Evolutionary conservation across 2,329 filamentous ascomycete genomes (phyloP).

Genomic region (Fusarium albosuccineum): DNA sequence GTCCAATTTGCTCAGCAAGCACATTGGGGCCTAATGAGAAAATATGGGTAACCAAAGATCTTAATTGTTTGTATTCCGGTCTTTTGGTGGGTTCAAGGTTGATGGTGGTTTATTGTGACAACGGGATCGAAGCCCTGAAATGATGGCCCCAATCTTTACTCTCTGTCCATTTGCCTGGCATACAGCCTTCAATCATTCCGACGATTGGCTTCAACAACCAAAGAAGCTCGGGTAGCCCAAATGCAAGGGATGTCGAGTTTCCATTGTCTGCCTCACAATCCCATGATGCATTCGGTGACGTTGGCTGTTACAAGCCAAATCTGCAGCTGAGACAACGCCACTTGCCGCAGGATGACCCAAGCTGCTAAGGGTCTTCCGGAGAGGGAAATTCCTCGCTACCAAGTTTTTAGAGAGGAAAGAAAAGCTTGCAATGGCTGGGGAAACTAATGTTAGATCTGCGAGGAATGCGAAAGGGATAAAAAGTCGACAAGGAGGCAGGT

Average conservation of each 20-base stretch:
- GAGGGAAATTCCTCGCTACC: constrained; percentile 20
- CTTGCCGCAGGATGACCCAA: not conserved
- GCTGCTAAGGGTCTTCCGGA: constrained; percentile 9
- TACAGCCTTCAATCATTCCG: not conserved
- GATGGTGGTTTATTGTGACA: not conserved
- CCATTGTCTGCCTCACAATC: not conserved
- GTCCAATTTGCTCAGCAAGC: fast-evolving
- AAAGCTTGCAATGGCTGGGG: constrained; percentile 19
- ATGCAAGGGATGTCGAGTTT: not conserved
- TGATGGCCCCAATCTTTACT: not conserved
- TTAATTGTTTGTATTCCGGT: not conserved
- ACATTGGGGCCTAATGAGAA: not conserved
- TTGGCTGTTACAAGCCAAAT: constrained; percentile 17
- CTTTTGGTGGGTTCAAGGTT: not conserved
- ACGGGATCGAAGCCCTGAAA: not conserved
- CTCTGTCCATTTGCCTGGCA: not conserved
- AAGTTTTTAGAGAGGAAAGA: constrained; percentile 8
- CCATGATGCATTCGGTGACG: not conserved
- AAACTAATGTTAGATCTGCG: not conserved
- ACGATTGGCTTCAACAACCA: not conserved
- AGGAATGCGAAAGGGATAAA: constrained; percentile 26
- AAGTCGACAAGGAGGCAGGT: constrained; percentile 2
- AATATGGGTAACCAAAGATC: not conserved
- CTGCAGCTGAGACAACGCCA: not conserved
- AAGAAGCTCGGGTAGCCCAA: not conserved